Evolutionary conservation across 176 grass and related monocot genomes (phyloP).

Genomic region (Aegilops umbellulata): DNA sequence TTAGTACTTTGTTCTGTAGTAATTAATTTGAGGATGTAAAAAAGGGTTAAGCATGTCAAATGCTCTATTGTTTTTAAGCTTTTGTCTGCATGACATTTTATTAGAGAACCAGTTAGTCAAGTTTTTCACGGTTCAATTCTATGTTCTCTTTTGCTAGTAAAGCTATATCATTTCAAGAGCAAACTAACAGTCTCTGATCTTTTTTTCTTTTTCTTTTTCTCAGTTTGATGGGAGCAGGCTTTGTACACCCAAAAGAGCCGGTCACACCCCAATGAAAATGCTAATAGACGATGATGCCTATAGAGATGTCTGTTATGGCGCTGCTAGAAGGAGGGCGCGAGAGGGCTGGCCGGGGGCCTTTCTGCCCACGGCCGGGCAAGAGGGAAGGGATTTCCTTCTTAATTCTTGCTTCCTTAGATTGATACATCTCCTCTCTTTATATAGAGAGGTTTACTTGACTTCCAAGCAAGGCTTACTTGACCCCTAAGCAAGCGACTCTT

Average conservation of each 20-base stretch:
- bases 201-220: background rate
- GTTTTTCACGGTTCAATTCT: background rate
- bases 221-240: conserved; percentile 37
- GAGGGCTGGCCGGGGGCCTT: too few species aligned
- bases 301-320: too few species aligned
- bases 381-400: too few species aligned
- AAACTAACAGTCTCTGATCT: conserved; percentile 6
- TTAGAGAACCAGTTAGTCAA: background rate
- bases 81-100: background rate
- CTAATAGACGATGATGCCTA: conserved; percentile 56
- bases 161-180: background rate
- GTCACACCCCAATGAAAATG: conserved; percentile 42
- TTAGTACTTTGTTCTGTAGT: background rate
- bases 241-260: conserved; percentile 44
- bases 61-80: background rate
- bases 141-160: conserved; percentile 1
- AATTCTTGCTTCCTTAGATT: too few species aligned
- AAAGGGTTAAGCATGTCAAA: background rate
- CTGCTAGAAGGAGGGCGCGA: too few species aligned
- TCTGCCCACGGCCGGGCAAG: too few species aligned
- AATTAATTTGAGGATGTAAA: background rate
- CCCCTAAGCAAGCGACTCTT: too few species aligned
- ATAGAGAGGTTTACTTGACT: too few species aligned
- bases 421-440: too few species aligned
- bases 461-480: too few species aligned